Conservation (phyloP, 208 protist species). For the Leishmania arabica region DNA sequence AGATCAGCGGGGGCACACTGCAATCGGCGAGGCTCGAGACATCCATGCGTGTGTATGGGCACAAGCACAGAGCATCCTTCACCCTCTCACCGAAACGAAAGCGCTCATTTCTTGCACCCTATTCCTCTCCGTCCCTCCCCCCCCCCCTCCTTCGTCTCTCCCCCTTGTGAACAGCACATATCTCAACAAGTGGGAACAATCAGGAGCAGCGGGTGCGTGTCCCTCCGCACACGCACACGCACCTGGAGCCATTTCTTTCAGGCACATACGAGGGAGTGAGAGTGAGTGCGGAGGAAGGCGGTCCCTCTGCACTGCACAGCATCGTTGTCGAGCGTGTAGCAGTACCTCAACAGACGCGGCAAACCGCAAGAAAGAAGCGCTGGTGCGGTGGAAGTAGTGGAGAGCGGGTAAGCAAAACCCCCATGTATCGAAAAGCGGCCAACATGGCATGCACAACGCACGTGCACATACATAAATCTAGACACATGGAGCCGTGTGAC, state of each 20-base stretch:
- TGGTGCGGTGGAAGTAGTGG: not conserved
- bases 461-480: not conserved
- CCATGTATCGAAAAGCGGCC: not conserved
- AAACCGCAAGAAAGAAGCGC: not conserved
- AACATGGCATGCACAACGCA: not conserved
- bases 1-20: not conserved
- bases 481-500: not conserved
- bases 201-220: not conserved
- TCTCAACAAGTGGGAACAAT: not conserved
- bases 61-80: not conserved
- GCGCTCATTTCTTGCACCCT: not conserved
- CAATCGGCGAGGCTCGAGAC: not conserved
- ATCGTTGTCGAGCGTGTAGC: not conserved
- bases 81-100: not conserved
- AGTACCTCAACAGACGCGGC: not conserved
- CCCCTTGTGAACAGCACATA: not conserved
- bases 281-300: not conserved
- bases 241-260: not conserved
- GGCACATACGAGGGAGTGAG: not conserved
- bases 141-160: not conserved
- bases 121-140: not conserved
- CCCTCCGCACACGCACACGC: not conserved
- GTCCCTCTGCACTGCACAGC: not conserved
- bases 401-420: not conserved
- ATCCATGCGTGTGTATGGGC: not conserved